Evolutionary conservation across 2,329 filamentous ascomycete species (phyloP).

Genomic region (Helminthosporium solani): DNA sequence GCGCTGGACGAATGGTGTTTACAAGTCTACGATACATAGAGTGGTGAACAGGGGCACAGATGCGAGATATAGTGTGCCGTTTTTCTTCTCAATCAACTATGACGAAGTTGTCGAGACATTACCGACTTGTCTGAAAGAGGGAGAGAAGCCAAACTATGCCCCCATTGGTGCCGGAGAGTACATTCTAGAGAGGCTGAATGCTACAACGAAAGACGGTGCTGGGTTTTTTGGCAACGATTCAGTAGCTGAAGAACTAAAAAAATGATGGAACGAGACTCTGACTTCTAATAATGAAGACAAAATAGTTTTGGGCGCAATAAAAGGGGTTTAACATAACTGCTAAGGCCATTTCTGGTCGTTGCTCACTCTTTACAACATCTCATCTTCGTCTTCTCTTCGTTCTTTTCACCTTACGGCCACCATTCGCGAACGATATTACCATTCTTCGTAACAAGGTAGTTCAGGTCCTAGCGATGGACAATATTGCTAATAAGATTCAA

Average conservation of each 20-base stretch:
- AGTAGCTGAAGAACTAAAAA: constrained; percentile 3
- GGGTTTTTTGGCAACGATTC: constrained; percentile 26
- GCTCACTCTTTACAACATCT: too few species aligned
- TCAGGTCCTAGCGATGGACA: too few species aligned
- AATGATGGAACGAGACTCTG: too few species aligned
- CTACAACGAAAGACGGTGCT: constrained; percentile 32
- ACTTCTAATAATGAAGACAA: too few species aligned
- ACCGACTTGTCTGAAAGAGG: constrained; percentile 39
- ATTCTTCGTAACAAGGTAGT: too few species aligned
- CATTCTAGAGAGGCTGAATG: constrained; percentile 41
- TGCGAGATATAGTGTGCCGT: constrained; percentile 49
- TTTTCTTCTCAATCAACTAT: constrained; percentile 50
- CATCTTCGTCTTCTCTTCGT: too few species aligned
- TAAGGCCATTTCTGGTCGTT: too few species aligned
- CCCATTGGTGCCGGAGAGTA: constrained; percentile 42
- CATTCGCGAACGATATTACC: too few species aligned
- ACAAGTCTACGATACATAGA: constrained; percentile 53
- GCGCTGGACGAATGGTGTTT: constrained; percentile 54
- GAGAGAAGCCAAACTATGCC: constrained; percentile 35
- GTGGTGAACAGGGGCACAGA: constrained; percentile 45
- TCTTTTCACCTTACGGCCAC: too few species aligned
- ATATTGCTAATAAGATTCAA: too few species aligned
- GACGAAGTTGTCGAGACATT: constrained; percentile 44
- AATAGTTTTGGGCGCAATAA: too few species aligned
- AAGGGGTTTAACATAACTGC: too few species aligned